Percentiles rank a stretch among this genome's conserved stretches.
phyloP scores from a whole-genome alignment of 75 land plant species.

The Cupressus sempervirens region DNA sequence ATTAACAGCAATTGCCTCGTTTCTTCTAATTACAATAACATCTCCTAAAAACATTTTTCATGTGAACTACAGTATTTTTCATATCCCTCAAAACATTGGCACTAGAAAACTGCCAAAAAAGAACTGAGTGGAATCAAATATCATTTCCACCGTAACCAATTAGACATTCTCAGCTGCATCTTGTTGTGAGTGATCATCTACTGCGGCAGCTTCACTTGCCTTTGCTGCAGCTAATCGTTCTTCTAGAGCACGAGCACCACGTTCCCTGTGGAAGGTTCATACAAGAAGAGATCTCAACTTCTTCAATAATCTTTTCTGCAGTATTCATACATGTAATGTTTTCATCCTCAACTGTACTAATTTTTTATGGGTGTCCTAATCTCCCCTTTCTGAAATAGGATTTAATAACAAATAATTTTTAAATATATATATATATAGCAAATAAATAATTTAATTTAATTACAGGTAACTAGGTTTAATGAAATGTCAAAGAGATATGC shows the following conservation, averaged over 20 bases:
- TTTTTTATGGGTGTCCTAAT: background rate
- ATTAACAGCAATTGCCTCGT: background rate
- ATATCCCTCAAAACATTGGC: background rate
- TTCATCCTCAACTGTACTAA: background rate
- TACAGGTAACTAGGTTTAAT: no score
- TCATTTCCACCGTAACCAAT: background rate
- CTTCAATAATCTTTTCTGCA: background rate
- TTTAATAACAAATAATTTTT: no score
- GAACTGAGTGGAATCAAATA: background rate
- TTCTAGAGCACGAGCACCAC: slow-evolving; percentile 93
- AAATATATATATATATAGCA: no score
- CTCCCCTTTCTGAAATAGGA: no score
- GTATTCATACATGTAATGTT: background rate
- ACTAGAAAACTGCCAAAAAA: background rate
- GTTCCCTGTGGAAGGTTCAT: slow-evolving; percentile 52
- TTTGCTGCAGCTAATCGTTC: slow-evolving; percentile 69
- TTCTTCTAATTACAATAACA: background rate
- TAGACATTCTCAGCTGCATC: slow-evolving; percentile 15
- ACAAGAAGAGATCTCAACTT: background rate
- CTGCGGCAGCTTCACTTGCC: slow-evolving; percentile 12
- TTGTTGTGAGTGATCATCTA: background rate
- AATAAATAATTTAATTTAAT: no score
- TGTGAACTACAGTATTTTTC: background rate
- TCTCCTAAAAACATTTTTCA: background rate
- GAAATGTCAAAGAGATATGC: no score